These are phyloP conservation scores for Phytophthora vignae DNA, from an alignment of 352 stramenopile species.

Conservation along the genomic window DNA sequence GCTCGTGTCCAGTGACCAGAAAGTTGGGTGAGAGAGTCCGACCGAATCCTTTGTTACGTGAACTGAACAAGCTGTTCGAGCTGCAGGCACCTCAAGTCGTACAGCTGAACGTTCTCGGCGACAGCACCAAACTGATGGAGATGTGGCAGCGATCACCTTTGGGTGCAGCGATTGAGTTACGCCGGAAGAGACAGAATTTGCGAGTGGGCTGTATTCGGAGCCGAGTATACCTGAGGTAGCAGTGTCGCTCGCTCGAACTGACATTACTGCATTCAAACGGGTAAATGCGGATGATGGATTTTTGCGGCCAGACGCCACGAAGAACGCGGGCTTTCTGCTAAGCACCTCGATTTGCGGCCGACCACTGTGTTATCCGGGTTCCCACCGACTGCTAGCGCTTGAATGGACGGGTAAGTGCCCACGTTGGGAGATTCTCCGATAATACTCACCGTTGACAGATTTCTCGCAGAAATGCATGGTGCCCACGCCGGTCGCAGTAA, in stretches of 20 bases:
- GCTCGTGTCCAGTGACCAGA: background rate
- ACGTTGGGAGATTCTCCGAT: background rate
- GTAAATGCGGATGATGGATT: background rate
- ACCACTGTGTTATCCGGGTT: background rate
- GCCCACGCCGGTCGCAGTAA: too few relatives aligned
- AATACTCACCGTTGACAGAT: too few relatives aligned
- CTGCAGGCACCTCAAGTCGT: background rate
- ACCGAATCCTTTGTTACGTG: background rate
- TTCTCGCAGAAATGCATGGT: too few relatives aligned
- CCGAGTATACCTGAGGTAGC: background rate
- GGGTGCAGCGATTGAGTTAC: background rate
- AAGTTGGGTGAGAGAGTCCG: background rate
- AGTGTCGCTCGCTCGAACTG: background rate
- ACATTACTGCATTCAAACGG: background rate
- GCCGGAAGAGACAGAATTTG: background rate
- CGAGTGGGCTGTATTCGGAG: background rate
- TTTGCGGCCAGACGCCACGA: background rate
- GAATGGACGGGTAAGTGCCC: background rate
- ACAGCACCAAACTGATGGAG: background rate
- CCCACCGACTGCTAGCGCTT: background rate
- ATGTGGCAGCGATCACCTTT: background rate
- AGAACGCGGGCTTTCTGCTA: background rate
- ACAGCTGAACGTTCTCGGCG: background rate
- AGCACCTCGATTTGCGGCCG: background rate
- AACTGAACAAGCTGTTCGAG: conserved; percentile 1